phyloP scores from a whole-genome alignment of 805 yeast genomes.

The Barnettozyma vustinii region DNA sequence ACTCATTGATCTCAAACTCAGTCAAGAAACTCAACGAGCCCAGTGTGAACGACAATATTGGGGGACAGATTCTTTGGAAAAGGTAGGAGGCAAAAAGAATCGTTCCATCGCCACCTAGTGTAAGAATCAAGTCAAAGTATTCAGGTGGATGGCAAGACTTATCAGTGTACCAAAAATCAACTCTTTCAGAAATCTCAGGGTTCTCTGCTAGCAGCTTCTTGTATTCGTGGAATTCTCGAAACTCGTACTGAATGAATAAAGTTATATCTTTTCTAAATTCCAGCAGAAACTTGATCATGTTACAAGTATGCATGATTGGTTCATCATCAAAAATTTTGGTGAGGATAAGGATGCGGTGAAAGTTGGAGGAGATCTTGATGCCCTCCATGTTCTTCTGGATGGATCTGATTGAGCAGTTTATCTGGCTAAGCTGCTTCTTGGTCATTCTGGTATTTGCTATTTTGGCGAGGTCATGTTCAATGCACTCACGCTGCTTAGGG shows the following conservation, averaged over 20 bases:
- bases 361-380: slow-evolving; percentile 24
- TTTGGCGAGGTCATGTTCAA: slow-evolving; percentile 14
- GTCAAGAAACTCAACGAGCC: slow-evolving; percentile 62
- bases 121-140: slow-evolving; percentile 49
- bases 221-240: slow-evolving; percentile 6
- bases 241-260: slow-evolving; percentile 21
- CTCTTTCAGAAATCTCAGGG: slow-evolving; percentile 9
- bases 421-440: slow-evolving; percentile 22
- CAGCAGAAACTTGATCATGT: slow-evolving; percentile 20
- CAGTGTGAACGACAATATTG: slow-evolving; percentile 57
- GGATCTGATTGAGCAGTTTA: slow-evolving; percentile 26
- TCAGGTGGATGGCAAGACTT: slow-evolving; percentile 27
- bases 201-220: slow-evolving; percentile 6
- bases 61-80: slow-evolving; percentile 57
- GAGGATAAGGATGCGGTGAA: slow-evolving; percentile 25
- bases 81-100: slow-evolving; percentile 58
- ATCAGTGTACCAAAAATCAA: slow-evolving; percentile 24
- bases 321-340: slow-evolving; percentile 28
- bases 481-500: slow-evolving; percentile 11
- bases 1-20: slow-evolving; percentile 44
- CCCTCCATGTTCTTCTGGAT: slow-evolving; percentile 27
- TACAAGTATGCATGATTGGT: slow-evolving; percentile 25
- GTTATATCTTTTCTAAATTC: slow-evolving; percentile 13
- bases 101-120: slow-evolving; percentile 73
- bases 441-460: slow-evolving; percentile 23